phyloP scores from a whole-genome alignment of 805 yeast species.

The Lachancea sp. region DNA sequence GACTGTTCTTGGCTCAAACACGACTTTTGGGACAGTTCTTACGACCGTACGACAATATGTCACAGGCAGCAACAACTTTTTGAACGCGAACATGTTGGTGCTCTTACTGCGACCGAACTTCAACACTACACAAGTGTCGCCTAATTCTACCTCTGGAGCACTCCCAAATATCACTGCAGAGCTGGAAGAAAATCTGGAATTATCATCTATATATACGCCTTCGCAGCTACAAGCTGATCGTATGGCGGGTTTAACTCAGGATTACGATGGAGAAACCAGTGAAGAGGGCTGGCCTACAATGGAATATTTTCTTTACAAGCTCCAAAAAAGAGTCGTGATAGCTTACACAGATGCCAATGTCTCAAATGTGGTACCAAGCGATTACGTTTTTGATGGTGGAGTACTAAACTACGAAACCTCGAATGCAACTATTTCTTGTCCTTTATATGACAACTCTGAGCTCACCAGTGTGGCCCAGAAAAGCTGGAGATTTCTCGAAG shows the following conservation, averaged over 20 bases:
- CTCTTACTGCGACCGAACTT: constrained; percentile 34
- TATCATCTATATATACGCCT: constrained; percentile 29
- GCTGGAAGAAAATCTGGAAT: constrained; percentile 15
- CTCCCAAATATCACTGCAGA: constrained; percentile 22
- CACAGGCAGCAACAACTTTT: constrained; percentile 38
- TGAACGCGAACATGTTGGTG: constrained; percentile 40
- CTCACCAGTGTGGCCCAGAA: constrained; percentile 13
- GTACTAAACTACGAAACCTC: constrained; percentile 19
- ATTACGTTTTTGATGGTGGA: constrained; percentile 25
- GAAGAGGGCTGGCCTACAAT: constrained; percentile 34
- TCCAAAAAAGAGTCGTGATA: constrained; percentile 34
- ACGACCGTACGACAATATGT: constrained; percentile 33
- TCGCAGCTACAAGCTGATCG: constrained; percentile 21
- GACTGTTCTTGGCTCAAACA: constrained; percentile 16
- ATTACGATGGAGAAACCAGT: constrained; percentile 10
- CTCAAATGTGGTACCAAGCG: constrained; percentile 28
- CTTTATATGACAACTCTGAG: constrained; percentile 13
- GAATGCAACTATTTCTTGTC: constrained; percentile 20
- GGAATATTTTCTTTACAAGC: constrained; percentile 31
- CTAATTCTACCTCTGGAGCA: constrained; percentile 4
- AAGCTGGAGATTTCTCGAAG: constrained; percentile 39
- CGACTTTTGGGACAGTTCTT: constrained; percentile 27
- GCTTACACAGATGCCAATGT: constrained; percentile 15
- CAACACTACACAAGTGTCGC: constrained; percentile 3
- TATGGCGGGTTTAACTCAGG: constrained; percentile 14